Evolutionary conservation across 352 stramenopile species (phyloP).

Genomic region (Phytophthora rubi): DNA sequence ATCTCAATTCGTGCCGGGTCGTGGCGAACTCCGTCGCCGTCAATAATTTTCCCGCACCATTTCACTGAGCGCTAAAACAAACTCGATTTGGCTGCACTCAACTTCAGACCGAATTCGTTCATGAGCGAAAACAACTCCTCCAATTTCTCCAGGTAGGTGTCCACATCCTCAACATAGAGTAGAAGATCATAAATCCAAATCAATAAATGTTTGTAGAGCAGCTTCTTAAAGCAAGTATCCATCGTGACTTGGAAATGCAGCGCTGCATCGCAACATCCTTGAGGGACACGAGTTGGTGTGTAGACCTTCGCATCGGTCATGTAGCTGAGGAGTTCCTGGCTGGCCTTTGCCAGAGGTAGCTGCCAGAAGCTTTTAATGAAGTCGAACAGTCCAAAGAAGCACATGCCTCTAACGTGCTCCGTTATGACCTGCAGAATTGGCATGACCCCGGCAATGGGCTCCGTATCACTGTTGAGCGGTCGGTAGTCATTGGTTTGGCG

Average conservation of each 20-base stretch:
- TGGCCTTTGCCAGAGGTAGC: conserved; percentile 1
- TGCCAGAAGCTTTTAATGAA: conserved; percentile 10
- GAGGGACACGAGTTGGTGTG: conserved; percentile 23
- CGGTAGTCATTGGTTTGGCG: conserved; percentile 7
- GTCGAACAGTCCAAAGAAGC: conserved; percentile 11
- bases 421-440: not conserved
- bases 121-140: conserved; percentile 29
- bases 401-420: conserved; percentile 7
- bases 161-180: conserved; percentile 23
- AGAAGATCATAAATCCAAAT: conserved; percentile 47
- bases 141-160: conserved; percentile 28
- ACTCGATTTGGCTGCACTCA: conserved; percentile 29
- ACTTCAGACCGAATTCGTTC: conserved; percentile 29
- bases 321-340: conserved; percentile 23
- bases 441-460: conserved; percentile 15
- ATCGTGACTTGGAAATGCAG: conserved; percentile 20
- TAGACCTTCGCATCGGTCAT: conserved; percentile 23
- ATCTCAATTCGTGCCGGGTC: conserved; percentile 4
- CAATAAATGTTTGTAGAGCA: conserved; percentile 24
- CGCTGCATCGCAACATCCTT: conserved; percentile 15
- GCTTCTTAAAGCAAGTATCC: conserved; percentile 6
- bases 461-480: not conserved
- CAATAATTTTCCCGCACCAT: conserved; percentile 27
- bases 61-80: conserved; percentile 29
- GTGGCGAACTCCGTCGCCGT: conserved; percentile 4